These are phyloP conservation scores for Fusarium redolens DNA, from an alignment of 2,329 filamentous ascomycete genomes.

Conservation along the genomic window DNA sequence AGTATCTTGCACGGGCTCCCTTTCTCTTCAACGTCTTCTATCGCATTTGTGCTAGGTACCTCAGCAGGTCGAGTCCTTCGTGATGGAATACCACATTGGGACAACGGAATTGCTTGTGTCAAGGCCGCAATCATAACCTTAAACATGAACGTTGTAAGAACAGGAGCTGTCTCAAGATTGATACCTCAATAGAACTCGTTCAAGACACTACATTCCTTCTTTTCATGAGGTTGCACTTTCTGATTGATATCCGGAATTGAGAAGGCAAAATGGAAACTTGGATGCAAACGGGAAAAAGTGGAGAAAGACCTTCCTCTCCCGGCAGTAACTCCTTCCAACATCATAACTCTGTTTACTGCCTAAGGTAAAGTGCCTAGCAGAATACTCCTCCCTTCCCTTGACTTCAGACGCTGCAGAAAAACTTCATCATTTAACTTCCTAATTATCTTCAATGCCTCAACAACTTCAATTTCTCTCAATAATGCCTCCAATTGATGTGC, in stretches of 20 bases:
- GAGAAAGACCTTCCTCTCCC: not conserved
- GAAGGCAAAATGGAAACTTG: not conserved
- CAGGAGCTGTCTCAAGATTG: not conserved
- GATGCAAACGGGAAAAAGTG: constrained; percentile 29
- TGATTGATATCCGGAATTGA: not conserved
- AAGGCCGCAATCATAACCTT: not conserved
- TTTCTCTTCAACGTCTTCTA: constrained; percentile 1
- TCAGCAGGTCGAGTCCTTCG: constrained; percentile 2
- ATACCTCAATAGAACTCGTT: not conserved
- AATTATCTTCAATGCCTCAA: not conserved
- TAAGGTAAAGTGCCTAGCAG: too few species aligned
- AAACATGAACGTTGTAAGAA: not conserved
- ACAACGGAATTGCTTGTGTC: not conserved
- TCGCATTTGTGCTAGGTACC: constrained; percentile 3
- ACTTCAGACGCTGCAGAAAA: not conserved
- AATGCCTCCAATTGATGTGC: not conserved
- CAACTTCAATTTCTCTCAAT: too few species aligned
- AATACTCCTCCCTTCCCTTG: not conserved
- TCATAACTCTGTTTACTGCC: not conserved
- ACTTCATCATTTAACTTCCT: too few species aligned
- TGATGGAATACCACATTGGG: not conserved
- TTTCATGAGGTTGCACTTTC: not conserved
- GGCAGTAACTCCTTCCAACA: not conserved
- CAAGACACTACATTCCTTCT: not conserved
- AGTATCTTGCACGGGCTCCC: not conserved